Base-by-base conservation (phyloP, 2,329 filamentous ascomycete genomes). In the Alternaria sp. region DNA sequence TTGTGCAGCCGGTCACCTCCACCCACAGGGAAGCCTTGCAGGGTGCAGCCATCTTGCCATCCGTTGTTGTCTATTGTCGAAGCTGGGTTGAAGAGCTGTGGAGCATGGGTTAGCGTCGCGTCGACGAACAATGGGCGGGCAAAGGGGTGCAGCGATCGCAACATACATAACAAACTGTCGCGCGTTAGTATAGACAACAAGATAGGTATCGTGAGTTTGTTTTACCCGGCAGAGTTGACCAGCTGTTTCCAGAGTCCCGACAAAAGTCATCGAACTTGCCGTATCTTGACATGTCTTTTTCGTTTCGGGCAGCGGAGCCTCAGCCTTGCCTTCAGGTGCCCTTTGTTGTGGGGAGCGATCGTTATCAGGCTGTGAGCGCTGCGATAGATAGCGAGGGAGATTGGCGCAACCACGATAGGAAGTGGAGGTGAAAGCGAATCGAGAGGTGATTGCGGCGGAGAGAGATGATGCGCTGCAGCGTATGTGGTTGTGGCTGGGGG, bases 21-120 rank as follows among this genome's bases (percentile, higher is more conserved):
- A 67, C 88, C 87, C 66, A 97, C 81, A 9, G 85, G 73, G 69
- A 98, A 95, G 65, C 94, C 94, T 28, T 71, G 85, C 68, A 98
- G 83, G 59, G 88, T 80, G 79, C 94, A 98, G 65, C 91, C 91
- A 62, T 83, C 87, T 27, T 60, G 54, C 71, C 81, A 88, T 63
- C 87, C 88, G 84, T 63, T 78, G 72, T 77, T 89, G 81, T 74
- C 90, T 88, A 79, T 87, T 83, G 80, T 90, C 83, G 71, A 80
- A 78, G 69, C 80, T 73, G 82, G 70, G 66, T 85, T 83, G 73
- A 94, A 88, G 69, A 97, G 85, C 89, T 93, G 72, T 66, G 65
- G 54, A 36, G 59, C 60, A 60, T 30, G 52, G 65, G 69, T 78
- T 74, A 78, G 77, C 67, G 65, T 62, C 52, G 60, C 50, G 58